These are phyloP conservation scores for Lachnellula occidentalis DNA, from an alignment of 2,329 filamentous ascomycete species.

Conservation along the genomic window DNA sequence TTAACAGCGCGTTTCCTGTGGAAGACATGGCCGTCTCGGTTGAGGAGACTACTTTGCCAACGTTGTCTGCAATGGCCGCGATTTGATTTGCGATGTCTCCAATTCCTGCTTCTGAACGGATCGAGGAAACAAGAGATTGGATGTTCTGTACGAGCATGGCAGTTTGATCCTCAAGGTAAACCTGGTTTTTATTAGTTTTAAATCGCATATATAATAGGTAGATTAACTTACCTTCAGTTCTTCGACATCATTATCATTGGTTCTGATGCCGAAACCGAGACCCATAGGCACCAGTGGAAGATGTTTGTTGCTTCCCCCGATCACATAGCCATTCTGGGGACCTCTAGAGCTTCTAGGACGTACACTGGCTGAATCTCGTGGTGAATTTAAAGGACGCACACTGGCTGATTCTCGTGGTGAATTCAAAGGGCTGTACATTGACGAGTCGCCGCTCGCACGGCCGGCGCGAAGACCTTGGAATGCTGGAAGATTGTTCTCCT, in stretches of 20 bases:
- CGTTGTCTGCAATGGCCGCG: constrained; percentile 62
- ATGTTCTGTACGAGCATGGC: constrained; percentile 74
- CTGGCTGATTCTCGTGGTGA: constrained; percentile 55
- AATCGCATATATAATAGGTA: not conserved
- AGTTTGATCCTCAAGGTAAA: constrained; percentile 79
- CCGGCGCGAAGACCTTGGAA: constrained; percentile 53
- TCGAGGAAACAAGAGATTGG: constrained; percentile 70
- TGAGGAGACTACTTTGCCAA: constrained; percentile 63
- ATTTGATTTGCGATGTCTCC: constrained; percentile 65
- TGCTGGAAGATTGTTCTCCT: constrained; percentile 36
- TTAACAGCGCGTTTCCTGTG: constrained; percentile 46
- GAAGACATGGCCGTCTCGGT: constrained; percentile 52
- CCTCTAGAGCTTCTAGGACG: constrained; percentile 31
- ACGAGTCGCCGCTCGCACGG: constrained; percentile 62
- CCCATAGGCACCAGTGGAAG: constrained; percentile 30
- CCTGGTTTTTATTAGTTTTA: constrained; percentile 37
- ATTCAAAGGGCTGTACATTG: constrained; percentile 68
- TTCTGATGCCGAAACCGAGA: constrained; percentile 37
- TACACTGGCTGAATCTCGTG: constrained; percentile 47
- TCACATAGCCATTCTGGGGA: constrained; percentile 21
- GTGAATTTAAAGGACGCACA: constrained; percentile 55
- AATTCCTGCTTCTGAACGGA: constrained; percentile 59
- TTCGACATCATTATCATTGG: constrained; percentile 45
- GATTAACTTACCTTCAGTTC: constrained; percentile 50
- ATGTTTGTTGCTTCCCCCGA: constrained; percentile 25